Base-by-base conservation (phyloP, 2,329 filamentous ascomycete species). In the Trichoderma sp. region DNA sequence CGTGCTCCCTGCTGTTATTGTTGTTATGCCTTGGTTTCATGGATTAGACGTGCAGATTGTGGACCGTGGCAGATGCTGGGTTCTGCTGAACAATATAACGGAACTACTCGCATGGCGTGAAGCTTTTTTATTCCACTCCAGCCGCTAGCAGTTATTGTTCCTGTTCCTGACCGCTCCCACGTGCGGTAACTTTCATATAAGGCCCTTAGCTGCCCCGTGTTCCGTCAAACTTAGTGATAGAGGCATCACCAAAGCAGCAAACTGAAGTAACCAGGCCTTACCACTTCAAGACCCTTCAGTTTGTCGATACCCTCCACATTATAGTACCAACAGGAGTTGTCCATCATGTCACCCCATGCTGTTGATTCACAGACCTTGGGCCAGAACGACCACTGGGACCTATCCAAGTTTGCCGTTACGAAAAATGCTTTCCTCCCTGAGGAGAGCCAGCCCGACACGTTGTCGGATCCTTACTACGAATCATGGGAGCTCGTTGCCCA, bases 351-450 rank as follows among this genome's bases (percentile, higher is more conserved):
- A 70, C 82, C 82, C 43, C 82, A 83, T 74, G 81, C 81, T 10
- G 72, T 83, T 19, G 68, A 71, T 5, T 68, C 72, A 21, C 69
- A 73, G 24, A 53, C 71, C 5, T 69, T 73, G 0, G 60, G 67
- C 16, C 69, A 70, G 47, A 72, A 74, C 68, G 70, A 70, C 37
- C 70, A 73, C 0, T 67, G 75, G 13, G 76, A 81, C 57, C 71
- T 83, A 21, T 71, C 73, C 35, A 76, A 78, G 56, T 84, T 80
- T 60, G 75, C 76, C 27, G 76, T 85, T 31, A 80, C 82, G 2
- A 77, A 83, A 27, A 88, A 92, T 78, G 94, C 93, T 47, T 97
- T 97, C 77, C 86, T 97, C 5, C 92, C 94, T 0, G 82, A 89
- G 21, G 81, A 90, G 24, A 81, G 86, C n/a, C 94, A 93, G 0